These are phyloP conservation scores for Gynandropsis gynandra DNA, from an alignment of 345 rosid genomes.

Conservation along the genomic window DNA sequence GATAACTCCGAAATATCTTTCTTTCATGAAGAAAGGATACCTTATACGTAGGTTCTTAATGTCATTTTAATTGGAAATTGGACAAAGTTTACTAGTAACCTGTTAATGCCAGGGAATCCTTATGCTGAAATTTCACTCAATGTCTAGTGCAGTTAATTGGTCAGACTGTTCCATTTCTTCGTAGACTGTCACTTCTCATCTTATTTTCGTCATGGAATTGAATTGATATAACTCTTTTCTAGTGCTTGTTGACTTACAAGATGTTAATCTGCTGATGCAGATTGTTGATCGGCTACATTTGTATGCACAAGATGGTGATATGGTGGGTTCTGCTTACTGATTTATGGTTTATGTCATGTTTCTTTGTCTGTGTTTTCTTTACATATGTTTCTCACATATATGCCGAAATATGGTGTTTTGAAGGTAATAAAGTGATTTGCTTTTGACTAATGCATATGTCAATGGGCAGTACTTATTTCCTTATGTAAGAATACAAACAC, in stretches of 20 bases:
- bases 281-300: slow-evolving; percentile 76
- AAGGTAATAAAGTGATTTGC: not conserved
- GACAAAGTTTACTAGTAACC: not conserved
- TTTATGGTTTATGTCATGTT: slow-evolving; percentile 3
- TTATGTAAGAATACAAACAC: too few species aligned
- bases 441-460: slow-evolving; percentile 4
- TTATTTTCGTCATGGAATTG: too few species aligned
- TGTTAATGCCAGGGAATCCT: not conserved
- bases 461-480: too few species aligned
- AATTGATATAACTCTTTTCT: not conserved
- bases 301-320: slow-evolving; percentile 80
- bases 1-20: not conserved
- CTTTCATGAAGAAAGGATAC: slow-evolving; percentile 14
- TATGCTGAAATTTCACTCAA: too few species aligned
- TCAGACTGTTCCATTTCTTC: too few species aligned
- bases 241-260: slow-evolving; percentile 17
- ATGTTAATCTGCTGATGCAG: slow-evolving; percentile 40
- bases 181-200: too few species aligned
- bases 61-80: slow-evolving; percentile 1
- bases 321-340: slow-evolving; percentile 39
- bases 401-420: not conserved
- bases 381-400: not conserved
- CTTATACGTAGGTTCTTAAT: slow-evolving; percentile 3
- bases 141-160: slow-evolving; percentile 6
- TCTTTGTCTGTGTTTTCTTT: not conserved